A percentile compares a stretch with the other conserved stretches of the same genome.
Conservation (phyloP, 2,329 filamentous ascomycete species). For the Neonectria hederae region DNA sequence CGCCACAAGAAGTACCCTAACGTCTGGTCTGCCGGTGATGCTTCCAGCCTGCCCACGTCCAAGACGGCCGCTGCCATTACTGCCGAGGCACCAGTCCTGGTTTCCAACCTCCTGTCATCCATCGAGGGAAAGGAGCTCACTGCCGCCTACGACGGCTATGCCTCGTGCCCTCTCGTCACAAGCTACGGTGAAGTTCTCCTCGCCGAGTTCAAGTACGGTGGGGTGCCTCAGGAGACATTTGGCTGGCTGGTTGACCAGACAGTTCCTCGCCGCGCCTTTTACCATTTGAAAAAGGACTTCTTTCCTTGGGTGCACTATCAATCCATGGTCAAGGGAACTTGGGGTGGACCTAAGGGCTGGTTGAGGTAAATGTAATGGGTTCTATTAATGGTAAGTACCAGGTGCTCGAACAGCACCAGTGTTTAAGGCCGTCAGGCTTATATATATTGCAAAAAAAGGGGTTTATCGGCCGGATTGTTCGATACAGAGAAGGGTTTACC, state of each 20-base stretch:
- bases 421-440: too few species aligned
- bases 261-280: conserved; percentile 65
- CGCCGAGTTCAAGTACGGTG: conserved; percentile 73
- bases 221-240: conserved; percentile 71
- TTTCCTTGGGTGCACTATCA: conserved; percentile 73
- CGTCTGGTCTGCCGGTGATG: conserved; percentile 68
- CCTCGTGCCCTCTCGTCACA: conserved; percentile 63
- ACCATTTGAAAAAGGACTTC: conserved; percentile 72
- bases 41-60: conserved; percentile 65
- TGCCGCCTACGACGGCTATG: conserved; percentile 63
- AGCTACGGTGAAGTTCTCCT: conserved; percentile 71
- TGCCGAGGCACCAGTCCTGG: conserved; percentile 60
- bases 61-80: conserved; percentile 66
- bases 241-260: conserved; percentile 65
- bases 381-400: too few species aligned
- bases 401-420: too few species aligned
- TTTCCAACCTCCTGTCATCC: conserved; percentile 56
- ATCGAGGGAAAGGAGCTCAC: conserved; percentile 58
- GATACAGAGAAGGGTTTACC: too few species aligned
- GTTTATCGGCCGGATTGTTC: too few species aligned
- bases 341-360: conserved; percentile 69
- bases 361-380: conserved; percentile 19
- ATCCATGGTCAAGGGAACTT: conserved; percentile 68
- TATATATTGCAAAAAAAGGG: too few species aligned
- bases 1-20: conserved; percentile 64